Conservation (phyloP, 140 eudicot genomes). For the Cichorium intybus region DNA sequence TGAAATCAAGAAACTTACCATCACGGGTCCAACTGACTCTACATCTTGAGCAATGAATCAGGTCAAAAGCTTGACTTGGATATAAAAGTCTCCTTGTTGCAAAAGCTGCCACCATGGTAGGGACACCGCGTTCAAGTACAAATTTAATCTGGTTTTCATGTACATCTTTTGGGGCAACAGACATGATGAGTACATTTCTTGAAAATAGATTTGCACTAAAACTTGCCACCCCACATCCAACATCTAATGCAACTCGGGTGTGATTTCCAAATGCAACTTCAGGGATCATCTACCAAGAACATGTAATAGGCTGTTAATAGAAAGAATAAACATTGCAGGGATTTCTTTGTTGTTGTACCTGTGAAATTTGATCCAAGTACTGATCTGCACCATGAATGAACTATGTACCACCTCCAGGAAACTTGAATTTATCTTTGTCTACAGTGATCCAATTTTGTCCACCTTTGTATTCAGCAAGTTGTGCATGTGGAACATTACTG, state of each 20-base stretch:
- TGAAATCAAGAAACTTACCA: constrained; percentile 27
- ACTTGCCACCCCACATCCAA: constrained; percentile 99
- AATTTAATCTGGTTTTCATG: constrained; percentile 95
- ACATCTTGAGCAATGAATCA: constrained; percentile 96
- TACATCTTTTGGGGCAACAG: constrained; percentile 95
- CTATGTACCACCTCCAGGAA: constrained; percentile 99
- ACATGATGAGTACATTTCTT: constrained; percentile 75
- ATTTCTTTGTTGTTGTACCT: constrained; percentile 42
- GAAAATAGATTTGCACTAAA: constrained; percentile 86
- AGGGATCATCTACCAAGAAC: constrained; percentile 71
- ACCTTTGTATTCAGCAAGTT: constrained; percentile 89
- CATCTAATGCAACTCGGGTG: constrained; percentile 83
- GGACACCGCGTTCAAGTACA: constrained; percentile 97
- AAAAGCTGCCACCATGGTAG: constrained; percentile 99
- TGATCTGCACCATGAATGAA: constrained; percentile 94
- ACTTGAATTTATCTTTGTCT: constrained; percentile 84
- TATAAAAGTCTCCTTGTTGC: constrained; percentile 65
- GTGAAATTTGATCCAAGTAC: constrained; percentile 85
- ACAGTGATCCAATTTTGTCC: constrained; percentile 89
- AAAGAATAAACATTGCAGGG: constrained; percentile 11
- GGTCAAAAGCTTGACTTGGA: constrained; percentile 91
- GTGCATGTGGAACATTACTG: constrained; percentile 91
- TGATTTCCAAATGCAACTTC: constrained; percentile 78
- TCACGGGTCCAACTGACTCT: constrained; percentile 98
- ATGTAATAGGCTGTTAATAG: constrained; percentile 18